Percentiles rank a stretch among this genome's conserved stretches.
These are phyloP conservation scores for Fusarium sp. DNA, from an alignment of 2,329 filamentous ascomycete genomes.

Conservation along the genomic window DNA sequence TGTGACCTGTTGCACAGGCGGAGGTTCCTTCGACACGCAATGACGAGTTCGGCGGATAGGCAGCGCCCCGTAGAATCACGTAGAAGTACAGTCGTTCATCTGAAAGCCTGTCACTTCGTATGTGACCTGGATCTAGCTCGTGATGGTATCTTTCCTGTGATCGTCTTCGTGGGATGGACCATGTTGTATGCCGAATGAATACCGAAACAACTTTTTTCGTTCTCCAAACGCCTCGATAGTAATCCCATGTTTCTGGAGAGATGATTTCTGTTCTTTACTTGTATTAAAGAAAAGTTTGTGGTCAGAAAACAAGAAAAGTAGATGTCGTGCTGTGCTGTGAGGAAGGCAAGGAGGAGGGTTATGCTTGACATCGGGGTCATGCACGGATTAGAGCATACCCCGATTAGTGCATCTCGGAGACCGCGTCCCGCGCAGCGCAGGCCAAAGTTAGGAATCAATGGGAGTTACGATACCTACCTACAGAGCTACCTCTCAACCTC, in stretches of 20 bases:
- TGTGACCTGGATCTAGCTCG: background rate
- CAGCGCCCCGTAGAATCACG: background rate
- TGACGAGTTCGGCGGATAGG: conserved; percentile 1
- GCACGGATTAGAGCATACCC: conserved; percentile 23
- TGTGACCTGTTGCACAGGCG: conserved; percentile 20
- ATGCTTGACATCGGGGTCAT: background rate
- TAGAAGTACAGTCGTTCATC: background rate
- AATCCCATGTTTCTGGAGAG: background rate
- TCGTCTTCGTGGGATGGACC: background rate
- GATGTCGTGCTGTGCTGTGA: background rate
- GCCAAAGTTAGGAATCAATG: conserved; percentile 35
- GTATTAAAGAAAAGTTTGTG: background rate
- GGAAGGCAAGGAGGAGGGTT: background rate
- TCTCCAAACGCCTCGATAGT: background rate
- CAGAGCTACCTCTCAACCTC: conserved; percentile 11
- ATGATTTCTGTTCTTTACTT: background rate
- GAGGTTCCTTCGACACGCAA: background rate
- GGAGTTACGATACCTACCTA: conserved; percentile 9
- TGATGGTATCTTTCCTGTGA: background rate
- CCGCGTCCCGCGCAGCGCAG: conserved; percentile 16
- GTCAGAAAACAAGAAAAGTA: background rate
- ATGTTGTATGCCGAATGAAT: background rate
- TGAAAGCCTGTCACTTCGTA: background rate
- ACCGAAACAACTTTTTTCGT: background rate
- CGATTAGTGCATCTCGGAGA: conserved; percentile 25